Evolutionary conservation across 169 alveolate genomes (phyloP).

Genomic region (Eimeria acervulina): DNA sequence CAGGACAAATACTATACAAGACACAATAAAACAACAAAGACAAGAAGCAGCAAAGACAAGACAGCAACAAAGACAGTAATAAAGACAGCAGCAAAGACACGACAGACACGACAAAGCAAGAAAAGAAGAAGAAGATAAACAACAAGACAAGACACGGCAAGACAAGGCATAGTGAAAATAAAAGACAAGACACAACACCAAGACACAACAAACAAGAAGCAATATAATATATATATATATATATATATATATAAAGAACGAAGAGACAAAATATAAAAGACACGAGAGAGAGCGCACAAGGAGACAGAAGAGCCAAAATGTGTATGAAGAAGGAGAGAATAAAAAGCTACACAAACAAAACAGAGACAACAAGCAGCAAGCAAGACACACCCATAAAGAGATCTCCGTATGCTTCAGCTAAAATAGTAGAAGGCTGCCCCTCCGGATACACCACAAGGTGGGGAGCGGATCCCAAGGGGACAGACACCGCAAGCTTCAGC

Average conservation of each 20-base stretch:
- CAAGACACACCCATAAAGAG: slow-evolving; percentile 61
- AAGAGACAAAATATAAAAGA: not conserved
- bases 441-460: slow-evolving; percentile 59
- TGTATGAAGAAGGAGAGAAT: not conserved
- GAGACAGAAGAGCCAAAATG: no score
- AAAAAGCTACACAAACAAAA: not conserved
- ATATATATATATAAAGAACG: not conserved
- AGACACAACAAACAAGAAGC: not conserved
- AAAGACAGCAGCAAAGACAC: not conserved
- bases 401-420: slow-evolving; percentile 75
- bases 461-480: slow-evolving; percentile 35
- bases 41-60: not conserved
- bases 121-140: not conserved
- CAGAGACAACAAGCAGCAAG: not conserved
- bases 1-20: no score
- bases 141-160: not conserved
- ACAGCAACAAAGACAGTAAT: not conserved
- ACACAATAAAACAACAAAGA: no score
- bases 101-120: not conserved
- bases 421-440: slow-evolving; percentile 36
- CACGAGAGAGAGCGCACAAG: no score
- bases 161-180: not conserved
- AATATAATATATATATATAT: not conserved
- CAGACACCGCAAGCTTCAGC: slow-evolving; percentile 34
- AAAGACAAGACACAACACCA: not conserved